phyloP scores from a whole-genome alignment of 2,329 filamentous ascomycete genomes.

The Fusarium circinatum region DNA sequence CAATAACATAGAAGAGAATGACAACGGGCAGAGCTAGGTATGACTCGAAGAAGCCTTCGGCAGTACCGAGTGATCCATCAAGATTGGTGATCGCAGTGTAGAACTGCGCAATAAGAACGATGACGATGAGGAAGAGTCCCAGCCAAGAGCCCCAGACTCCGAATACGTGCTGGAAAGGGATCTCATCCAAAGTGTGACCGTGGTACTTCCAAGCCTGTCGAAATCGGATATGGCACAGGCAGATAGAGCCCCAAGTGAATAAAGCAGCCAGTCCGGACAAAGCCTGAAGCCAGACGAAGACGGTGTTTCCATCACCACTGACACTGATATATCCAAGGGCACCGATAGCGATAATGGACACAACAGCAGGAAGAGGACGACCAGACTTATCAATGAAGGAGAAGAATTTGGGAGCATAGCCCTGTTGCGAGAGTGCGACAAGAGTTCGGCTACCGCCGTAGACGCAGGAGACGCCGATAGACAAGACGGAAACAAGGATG shows the following conservation, averaged over 20 bases:
- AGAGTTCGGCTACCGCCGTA: constrained; percentile 70
- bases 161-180: constrained; percentile 70
- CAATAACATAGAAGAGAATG: constrained; percentile 61
- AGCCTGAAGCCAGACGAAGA: constrained; percentile 74
- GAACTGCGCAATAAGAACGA: constrained; percentile 67
- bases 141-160: constrained; percentile 73
- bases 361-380: constrained; percentile 63
- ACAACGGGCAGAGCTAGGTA: constrained; percentile 66
- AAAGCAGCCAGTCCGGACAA: constrained; percentile 72
- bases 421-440: constrained; percentile 67
- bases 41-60: constrained; percentile 62
- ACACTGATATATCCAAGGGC: constrained; percentile 62
- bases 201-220: constrained; percentile 70
- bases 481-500: constrained; percentile 67
- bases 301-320: constrained; percentile 54
- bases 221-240: constrained; percentile 75
- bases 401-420: constrained; percentile 67
- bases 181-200: constrained; percentile 72
- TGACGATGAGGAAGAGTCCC: constrained; percentile 66
- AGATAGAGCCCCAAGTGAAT: constrained; percentile 77
- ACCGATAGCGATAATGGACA: constrained; percentile 59
- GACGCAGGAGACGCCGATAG: constrained; percentile 67
- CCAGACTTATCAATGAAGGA: constrained; percentile 67
- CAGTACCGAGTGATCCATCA: constrained; percentile 40
- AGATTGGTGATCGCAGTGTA: constrained; percentile 58